phyloP scores from a whole-genome alignment of 805 yeast genomes.

The Kluyveromyces nonfermentans region DNA sequence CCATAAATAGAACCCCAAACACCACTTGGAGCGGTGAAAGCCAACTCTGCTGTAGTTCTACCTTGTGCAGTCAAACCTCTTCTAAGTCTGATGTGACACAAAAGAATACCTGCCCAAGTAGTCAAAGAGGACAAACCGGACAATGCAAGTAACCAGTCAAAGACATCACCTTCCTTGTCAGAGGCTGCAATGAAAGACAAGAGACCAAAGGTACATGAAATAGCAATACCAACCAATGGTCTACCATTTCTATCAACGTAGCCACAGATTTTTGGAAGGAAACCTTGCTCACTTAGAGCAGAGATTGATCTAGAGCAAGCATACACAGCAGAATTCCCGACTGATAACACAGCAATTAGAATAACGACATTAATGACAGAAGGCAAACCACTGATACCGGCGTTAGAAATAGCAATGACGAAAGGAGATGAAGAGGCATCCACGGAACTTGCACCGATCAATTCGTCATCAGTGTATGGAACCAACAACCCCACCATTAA shows the following conservation, averaged over 20 bases:
- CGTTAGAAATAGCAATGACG: slow-evolving; percentile 58
- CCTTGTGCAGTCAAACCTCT: slow-evolving; percentile 57
- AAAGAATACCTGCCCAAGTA: slow-evolving; percentile 54
- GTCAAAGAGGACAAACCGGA: slow-evolving; percentile 56
- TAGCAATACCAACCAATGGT: slow-evolving; percentile 48
- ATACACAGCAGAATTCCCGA: slow-evolving; percentile 64
- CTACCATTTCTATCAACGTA: slow-evolving; percentile 61
- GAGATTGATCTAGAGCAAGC: slow-evolving; percentile 60
- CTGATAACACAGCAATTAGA: slow-evolving; percentile 56
- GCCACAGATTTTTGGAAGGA: slow-evolving; percentile 47
- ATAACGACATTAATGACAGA: slow-evolving; percentile 61
- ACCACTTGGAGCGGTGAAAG: slow-evolving; percentile 61
- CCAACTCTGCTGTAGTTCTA: slow-evolving; percentile 56
- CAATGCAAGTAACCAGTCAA: slow-evolving; percentile 55
- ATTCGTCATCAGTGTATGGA: slow-evolving; percentile 41
- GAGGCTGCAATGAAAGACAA: slow-evolving; percentile 51
- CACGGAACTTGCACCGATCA: slow-evolving; percentile 40
- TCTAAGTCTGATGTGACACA: slow-evolving; percentile 56
- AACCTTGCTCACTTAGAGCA: slow-evolving; percentile 54
- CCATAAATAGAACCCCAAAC: slow-evolving; percentile 57
- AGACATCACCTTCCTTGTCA: slow-evolving; percentile 42
- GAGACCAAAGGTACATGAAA: slow-evolving; percentile 46
- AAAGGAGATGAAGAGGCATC: slow-evolving; percentile 69
- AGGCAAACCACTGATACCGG: slow-evolving; percentile 58
- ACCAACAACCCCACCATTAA: slow-evolving; percentile 39